Percentiles rank a stretch among this genome's conserved stretches.
Evolutionary conservation across 371 early-diverging fungal species (phyloP).

Genomic region (Rhizopus stolonifer): DNA sequence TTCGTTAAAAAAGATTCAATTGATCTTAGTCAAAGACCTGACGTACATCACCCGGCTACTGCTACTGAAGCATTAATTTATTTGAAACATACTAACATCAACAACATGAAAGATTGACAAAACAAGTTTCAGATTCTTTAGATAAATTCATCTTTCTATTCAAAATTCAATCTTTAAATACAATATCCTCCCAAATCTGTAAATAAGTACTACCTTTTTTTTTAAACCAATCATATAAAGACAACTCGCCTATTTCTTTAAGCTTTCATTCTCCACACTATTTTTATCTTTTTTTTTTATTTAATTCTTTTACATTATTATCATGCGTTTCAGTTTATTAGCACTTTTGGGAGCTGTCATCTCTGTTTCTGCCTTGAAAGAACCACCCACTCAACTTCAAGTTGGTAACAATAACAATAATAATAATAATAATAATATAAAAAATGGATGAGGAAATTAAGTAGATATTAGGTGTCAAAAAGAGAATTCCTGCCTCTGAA

Average conservation of each 20-base stretch:
- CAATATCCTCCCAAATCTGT: too few species aligned
- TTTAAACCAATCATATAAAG: background rate
- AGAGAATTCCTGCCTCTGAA: constrained; percentile 45
- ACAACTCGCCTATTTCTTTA: background rate
- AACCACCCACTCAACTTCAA: constrained; percentile 57
- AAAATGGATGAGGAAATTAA: too few species aligned
- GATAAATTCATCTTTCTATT: too few species aligned
- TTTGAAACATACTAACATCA: constrained; percentile 25
- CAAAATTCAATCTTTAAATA: too few species aligned
- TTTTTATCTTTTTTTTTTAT: constrained; percentile 1
- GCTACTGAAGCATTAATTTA: constrained; percentile 43
- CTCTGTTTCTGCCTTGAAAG: constrained; percentile 39
- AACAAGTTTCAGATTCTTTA: too few species aligned
- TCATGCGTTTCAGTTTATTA: constrained; percentile 14
- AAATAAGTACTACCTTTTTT: too few species aligned
- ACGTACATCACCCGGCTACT: constrained; percentile 53
- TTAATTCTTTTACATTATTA: background rate
- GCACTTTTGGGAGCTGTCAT: constrained; percentile 10
- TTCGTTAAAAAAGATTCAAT: constrained; percentile 46
- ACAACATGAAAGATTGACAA: constrained; percentile 4
- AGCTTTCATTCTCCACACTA: background rate
- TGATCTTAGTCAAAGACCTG: constrained; percentile 44
- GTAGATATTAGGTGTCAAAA: constrained; percentile 42
- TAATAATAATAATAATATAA: too few species aligned
- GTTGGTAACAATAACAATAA: constrained; percentile 42